phyloP scores from a whole-genome alignment of 257 asterid genomes.

The Lithospermum erythrorhizon region DNA sequence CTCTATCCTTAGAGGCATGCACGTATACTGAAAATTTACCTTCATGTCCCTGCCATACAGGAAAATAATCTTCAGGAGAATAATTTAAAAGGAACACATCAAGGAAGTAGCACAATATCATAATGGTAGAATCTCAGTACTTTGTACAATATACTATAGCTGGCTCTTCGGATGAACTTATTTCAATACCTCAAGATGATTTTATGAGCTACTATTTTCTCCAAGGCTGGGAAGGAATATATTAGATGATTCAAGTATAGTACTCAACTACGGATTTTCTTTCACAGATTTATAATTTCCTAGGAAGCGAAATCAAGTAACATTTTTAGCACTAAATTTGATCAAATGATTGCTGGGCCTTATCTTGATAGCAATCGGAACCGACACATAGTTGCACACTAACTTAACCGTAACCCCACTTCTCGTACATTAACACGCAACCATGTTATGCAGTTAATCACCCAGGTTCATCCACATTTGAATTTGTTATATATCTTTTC shows the following conservation, averaged over 20 bases:
- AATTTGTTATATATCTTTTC: background rate
- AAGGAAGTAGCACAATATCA: background rate
- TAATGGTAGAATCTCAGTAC: background rate
- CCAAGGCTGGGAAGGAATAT: too few species aligned
- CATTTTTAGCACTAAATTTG: background rate
- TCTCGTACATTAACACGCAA: too few species aligned
- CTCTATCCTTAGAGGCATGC: conserved; percentile 90
- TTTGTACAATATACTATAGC: background rate
- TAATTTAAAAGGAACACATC: background rate
- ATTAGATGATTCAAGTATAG: too few species aligned
- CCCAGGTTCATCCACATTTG: background rate
- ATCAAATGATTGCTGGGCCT: background rate
- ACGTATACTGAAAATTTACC: conserved; percentile 91
- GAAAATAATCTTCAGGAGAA: background rate
- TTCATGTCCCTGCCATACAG: conserved; percentile 72
- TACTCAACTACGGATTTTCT: background rate
- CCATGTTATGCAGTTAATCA: background rate
- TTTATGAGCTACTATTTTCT: too few species aligned
- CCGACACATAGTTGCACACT: background rate
- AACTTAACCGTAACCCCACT: too few species aligned
- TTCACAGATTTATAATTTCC: too few species aligned
- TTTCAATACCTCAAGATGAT: too few species aligned
- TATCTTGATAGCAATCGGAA: background rate
- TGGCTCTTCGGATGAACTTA: too few species aligned
- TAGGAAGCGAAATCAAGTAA: background rate